These are phyloP conservation scores for Cercospora beticola DNA, from an alignment of 2,329 filamentous ascomycete genomes.

Conservation along the genomic window DNA sequence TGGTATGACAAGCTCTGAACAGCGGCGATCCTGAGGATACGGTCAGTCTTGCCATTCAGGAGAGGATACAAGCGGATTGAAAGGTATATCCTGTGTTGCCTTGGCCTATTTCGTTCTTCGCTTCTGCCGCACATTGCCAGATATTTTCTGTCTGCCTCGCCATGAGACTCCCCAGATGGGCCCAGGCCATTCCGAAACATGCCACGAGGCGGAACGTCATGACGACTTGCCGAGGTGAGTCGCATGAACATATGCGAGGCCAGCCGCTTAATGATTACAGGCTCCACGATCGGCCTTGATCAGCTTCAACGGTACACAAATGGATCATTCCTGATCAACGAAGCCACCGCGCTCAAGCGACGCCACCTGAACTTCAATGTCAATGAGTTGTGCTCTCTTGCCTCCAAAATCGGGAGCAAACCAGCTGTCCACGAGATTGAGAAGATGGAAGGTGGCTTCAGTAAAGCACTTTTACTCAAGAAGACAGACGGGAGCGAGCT, in stretches of 20 bases:
- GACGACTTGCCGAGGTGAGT: background rate
- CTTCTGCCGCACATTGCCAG: too few species aligned
- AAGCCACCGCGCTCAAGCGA: slow-evolving; percentile 16
- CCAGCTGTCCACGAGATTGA: slow-evolving; percentile 35
- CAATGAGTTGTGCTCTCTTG: slow-evolving; percentile 34
- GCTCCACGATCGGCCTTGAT: background rate
- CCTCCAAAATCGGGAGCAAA: slow-evolving; percentile 23
- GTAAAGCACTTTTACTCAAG: slow-evolving; percentile 37
- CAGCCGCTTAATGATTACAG: background rate
- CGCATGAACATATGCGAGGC: background rate
- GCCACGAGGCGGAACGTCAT: background rate
- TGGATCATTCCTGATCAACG: background rate
- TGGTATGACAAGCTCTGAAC: too few species aligned
- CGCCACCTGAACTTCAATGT: slow-evolving; percentile 36
- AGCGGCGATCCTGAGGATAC: too few species aligned
- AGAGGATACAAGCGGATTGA: too few species aligned
- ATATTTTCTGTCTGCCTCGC: background rate
- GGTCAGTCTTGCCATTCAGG: too few species aligned
- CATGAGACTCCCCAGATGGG: background rate
- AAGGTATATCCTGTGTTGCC: too few species aligned
- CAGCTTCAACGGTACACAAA: background rate
- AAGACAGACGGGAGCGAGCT: slow-evolving; percentile 34
- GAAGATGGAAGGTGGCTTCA: slow-evolving; percentile 40
- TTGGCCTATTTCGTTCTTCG: too few species aligned
- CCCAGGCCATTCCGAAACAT: background rate